Evolutionary conservation across 257 asterid genomes (phyloP).

Genomic region (Solanum corneliomulleri): DNA sequence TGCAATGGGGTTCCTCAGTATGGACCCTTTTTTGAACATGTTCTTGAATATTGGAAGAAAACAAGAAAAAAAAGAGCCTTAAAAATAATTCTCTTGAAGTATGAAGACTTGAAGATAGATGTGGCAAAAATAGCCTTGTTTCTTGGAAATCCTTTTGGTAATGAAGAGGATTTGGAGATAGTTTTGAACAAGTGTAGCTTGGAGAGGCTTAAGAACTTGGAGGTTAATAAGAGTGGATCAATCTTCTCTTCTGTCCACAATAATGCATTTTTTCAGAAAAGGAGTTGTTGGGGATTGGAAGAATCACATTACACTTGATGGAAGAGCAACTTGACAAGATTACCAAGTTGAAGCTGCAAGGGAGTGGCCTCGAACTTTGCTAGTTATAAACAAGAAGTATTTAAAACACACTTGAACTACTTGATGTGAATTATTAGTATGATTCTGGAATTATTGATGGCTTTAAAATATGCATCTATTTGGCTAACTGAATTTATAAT

Average conservation of each 20-base stretch:
- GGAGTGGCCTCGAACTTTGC: not conserved
- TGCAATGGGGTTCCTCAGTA: not conserved
- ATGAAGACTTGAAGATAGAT: not conserved
- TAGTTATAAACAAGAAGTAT: no score
- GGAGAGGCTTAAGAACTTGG: not conserved
- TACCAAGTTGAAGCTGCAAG: not conserved
- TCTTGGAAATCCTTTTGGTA: not conserved
- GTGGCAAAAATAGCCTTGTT: not conserved
- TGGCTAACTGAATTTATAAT: no score
- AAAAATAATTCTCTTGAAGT: not conserved
- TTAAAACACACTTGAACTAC: no score
- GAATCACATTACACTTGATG: not conserved
- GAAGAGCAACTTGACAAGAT: not conserved
- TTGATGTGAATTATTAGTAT: no score
- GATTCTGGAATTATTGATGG: no score
- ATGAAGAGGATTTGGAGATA: not conserved
- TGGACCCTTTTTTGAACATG: not conserved
- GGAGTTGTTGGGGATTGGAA: not conserved
- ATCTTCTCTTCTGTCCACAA: rapidly evolving
- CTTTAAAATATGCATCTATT: no score
- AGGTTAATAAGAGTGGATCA: not conserved
- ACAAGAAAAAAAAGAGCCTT: not conserved
- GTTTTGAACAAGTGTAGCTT: not conserved
- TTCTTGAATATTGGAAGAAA: not conserved
- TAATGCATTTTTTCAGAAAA: not conserved